A percentile compares a stretch with the other conserved stretches of the same genome.
Conservation (phyloP, 495 filamentous ascomycete genomes). For the Amniculicola lignicola region DNA sequence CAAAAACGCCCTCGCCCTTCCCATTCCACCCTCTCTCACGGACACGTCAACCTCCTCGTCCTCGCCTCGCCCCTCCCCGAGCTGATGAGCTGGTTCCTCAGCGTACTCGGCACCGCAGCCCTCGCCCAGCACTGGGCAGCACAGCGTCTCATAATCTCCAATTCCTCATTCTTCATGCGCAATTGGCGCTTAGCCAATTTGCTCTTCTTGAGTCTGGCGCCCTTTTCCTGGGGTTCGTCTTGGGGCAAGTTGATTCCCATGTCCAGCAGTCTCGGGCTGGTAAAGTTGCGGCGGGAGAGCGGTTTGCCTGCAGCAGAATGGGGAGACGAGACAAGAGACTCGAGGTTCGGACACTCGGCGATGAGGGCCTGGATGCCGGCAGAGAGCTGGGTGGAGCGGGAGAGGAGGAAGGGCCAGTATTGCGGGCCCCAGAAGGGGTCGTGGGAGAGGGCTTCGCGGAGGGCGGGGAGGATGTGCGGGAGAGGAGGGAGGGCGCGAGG, state of each 20-base stretch:
- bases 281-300: not conserved
- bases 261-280: not conserved
- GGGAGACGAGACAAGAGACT: conserved; percentile 29
- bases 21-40: too few relatives aligned
- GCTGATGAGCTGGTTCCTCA: conserved; percentile 17
- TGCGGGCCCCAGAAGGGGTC: conserved; percentile 58
- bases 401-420: conserved; percentile 55
- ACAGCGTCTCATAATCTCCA: conserved; percentile 18
- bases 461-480: conserved; percentile 54
- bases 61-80: conserved; percentile 19
- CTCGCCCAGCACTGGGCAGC: conserved; percentile 28
- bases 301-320: not conserved
- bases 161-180: conserved; percentile 26
- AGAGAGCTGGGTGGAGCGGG: conserved; percentile 51
- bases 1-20: too few relatives aligned
- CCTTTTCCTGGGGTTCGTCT: not conserved
- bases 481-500: conserved; percentile 37
- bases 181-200: conserved; percentile 31
- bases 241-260: not conserved
- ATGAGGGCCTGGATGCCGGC: conserved; percentile 55
- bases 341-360: conserved; percentile 52
- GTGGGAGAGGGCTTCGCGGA: conserved; percentile 52
- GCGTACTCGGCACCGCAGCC: conserved; percentile 23
- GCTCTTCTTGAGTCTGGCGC: conserved; percentile 16
- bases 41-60: conserved; percentile 29